Conservation (phyloP, 1,284 basidiomycete genomes). For the Moesziomyces globuligerus region DNA sequence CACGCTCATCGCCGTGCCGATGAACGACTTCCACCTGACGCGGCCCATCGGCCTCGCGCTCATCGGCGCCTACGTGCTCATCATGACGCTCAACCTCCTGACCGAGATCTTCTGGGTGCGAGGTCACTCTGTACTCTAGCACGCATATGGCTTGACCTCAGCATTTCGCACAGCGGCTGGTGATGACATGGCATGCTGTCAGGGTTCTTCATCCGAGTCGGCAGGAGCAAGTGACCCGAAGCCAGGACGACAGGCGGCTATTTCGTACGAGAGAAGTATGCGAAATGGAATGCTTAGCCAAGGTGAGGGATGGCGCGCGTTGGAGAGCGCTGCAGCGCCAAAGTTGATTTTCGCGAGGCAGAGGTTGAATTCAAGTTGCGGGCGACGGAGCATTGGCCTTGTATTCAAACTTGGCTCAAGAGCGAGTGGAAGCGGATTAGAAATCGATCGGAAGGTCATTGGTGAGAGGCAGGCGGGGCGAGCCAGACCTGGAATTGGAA, state of each 20-base stretch:
- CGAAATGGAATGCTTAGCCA: slow-evolving; percentile 25
- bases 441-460: slow-evolving; percentile 46
- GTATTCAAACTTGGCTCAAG: slow-evolving; percentile 1
- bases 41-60: slow-evolving; percentile 82
- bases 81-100: slow-evolving; percentile 56
- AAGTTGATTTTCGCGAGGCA: too few species aligned
- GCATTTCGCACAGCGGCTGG: too few species aligned
- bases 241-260: too few species aligned
- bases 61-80: slow-evolving; percentile 75
- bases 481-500: background rate
- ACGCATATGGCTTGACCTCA: background rate
- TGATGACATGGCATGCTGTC: background rate
- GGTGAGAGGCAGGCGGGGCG: background rate
- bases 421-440: slow-evolving; percentile 18
- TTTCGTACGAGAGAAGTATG: slow-evolving; percentile 26
- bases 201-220: too few species aligned
- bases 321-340: too few species aligned
- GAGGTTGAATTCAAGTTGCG: slow-evolving; percentile 9
- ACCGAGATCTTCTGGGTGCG: slow-evolving; percentile 55
- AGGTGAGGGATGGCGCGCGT: slow-evolving; percentile 23
- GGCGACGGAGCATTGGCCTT: too few species aligned
- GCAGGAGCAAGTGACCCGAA: too few species aligned
- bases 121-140: slow-evolving; percentile 25
- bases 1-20: slow-evolving; percentile 85
- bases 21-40: slow-evolving; percentile 83